Evolutionary conservation across 2,329 filamentous ascomycete genomes (phyloP), one percentile per base, ranked within the genome.

Genomic region (Aspergillus oerlinghausenensis): DNA sequence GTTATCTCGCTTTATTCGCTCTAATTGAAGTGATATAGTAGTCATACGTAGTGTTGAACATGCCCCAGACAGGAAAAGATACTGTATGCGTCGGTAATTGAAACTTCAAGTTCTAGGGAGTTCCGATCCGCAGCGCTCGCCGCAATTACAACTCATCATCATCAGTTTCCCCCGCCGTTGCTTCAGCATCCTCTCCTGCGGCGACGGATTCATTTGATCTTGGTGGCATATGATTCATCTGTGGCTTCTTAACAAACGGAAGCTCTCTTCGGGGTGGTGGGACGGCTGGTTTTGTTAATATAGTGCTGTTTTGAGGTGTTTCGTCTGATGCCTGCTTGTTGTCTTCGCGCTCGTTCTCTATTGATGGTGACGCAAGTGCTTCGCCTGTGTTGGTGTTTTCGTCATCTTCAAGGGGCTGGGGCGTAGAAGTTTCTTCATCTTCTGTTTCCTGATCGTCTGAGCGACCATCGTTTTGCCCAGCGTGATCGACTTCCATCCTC

Each of bases 241-340:
- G 26, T 29, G 52, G 42, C 55, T 58, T 67, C 56, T 63, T 70
- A 1, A 60, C 56, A 60, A 79, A 79, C 0, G 77, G 77, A 19
- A 80, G 63, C 49, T 75, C 71, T 58, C 76, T 71, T 48, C 67
- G 70, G 1, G 76, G 76, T 11, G 78, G 77, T 17, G 70, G 68
- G 11, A 63, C 57, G 11, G 62, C 29, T 10, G 61, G 35, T 26
- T 49, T 48, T n/a, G 63, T 59, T 40, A 62, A n/a, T 47, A 45
- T 40, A 29, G 53, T 59, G 32, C 48, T 58, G 14, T 42, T 40
- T 19, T 51, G n/a, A 38, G 50, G 17, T 49, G 45, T 47, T 40
- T 55, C 47, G 14, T 21, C 17, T 49, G 50, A 32, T 28, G 2
- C 23, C 38, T 49, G 54, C 45, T 10, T 58, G 32, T 14, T 35